These are phyloP conservation scores for Cryomyces minteri DNA, from an alignment of 495 filamentous ascomycete genomes.

Conservation along the genomic window DNA sequence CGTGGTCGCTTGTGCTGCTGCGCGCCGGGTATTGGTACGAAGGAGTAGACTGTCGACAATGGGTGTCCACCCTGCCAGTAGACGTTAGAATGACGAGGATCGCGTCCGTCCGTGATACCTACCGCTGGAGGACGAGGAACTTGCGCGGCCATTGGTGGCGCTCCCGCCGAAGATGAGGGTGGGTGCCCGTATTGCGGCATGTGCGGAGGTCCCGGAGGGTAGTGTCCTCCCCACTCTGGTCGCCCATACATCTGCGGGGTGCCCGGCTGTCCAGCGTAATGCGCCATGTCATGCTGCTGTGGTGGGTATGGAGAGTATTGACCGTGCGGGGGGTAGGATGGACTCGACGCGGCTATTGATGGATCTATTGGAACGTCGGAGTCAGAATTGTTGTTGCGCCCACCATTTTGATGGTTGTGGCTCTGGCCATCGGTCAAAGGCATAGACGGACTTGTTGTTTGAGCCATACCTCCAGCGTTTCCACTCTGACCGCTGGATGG, in stretches of 20 bases:
- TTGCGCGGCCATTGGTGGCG: conserved; percentile 18
- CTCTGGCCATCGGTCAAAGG: conserved; percentile 58
- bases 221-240: conserved; percentile 60
- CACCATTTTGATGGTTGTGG: conserved; percentile 38
- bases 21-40: conserved; percentile 92
- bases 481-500: conserved; percentile 52
- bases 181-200: conserved; percentile 46
- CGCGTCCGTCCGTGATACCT: conserved; percentile 4
- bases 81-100: conserved; percentile 1
- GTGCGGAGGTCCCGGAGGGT: conserved; percentile 42
- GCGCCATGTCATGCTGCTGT: conserved; percentile 70
- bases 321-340: conserved; percentile 59
- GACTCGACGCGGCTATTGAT: conserved; percentile 81
- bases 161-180: conserved; percentile 27
- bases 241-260: conserved; percentile 46
- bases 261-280: conserved; percentile 31
- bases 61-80: conserved; percentile 26
- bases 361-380: conserved; percentile 97
- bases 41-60: conserved; percentile 63
- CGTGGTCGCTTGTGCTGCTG: conserved; percentile 95
- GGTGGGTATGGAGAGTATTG: conserved; percentile 76
- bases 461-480: conserved; percentile 82
- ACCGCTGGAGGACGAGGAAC: conserved; percentile 20
- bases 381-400: conserved; percentile 74
- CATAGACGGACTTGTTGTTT: conserved; percentile 93